phyloP scores from a whole-genome alignment of 2,329 filamentous ascomycete species.

The Fragosphaeria purpurea region DNA sequence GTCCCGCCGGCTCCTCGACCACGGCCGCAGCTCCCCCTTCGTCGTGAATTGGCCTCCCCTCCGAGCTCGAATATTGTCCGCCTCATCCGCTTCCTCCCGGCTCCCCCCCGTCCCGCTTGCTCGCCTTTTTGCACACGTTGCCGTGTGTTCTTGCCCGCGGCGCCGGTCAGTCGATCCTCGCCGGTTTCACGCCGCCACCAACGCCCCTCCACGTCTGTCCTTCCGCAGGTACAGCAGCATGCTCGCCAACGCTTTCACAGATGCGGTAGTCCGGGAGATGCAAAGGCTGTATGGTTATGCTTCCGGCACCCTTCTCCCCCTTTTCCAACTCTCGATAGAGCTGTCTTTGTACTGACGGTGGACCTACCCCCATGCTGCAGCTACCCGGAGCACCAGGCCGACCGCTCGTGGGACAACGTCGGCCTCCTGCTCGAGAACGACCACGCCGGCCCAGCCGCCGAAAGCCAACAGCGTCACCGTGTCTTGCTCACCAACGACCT shows the following conservation, averaged over 20 bases:
- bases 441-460: constrained; percentile 15
- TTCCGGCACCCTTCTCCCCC: no score
- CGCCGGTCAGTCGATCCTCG: no score
- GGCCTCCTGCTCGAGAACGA: constrained; percentile 55
- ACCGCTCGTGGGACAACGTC: constrained; percentile 94
- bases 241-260: background rate
- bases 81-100: no score
- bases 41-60: no score
- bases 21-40: no score
- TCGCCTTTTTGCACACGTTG: no score
- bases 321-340: no score
- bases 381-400: constrained; percentile 82
- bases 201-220: background rate
- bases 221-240: background rate
- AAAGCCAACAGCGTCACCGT: constrained; percentile 18
- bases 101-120: no score
- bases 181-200: background rate
- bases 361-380: constrained; percentile 30
- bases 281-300: background rate
- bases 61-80: no score
- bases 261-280: constrained; percentile 1
- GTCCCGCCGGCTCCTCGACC: no score
- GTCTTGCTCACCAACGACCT: constrained; percentile 73
- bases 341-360: background rate
- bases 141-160: no score